Evolutionary conservation across 2,329 filamentous ascomycete species (phyloP).

Genomic region (Exutisphaerella laricina): DNA sequence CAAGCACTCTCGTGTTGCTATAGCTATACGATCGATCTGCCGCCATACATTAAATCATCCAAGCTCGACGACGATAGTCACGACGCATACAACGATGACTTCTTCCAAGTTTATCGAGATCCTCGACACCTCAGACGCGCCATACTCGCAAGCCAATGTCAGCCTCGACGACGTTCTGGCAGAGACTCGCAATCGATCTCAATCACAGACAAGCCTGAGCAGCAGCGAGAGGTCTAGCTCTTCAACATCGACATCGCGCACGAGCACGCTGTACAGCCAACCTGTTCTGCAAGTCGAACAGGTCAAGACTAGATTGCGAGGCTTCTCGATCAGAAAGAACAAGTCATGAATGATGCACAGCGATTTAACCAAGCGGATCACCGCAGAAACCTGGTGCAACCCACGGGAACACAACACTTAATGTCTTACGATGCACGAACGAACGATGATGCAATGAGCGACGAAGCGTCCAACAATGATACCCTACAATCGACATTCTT

Average conservation of each 20-base stretch:
- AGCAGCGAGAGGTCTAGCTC: slow-evolving; percentile 19
- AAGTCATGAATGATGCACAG: slow-evolving; percentile 5
- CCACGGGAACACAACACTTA: not conserved
- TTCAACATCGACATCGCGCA: slow-evolving; percentile 9
- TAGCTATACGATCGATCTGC: slow-evolving; percentile 1
- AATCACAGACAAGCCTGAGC: slow-evolving; percentile 24
- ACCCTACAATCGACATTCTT: not conserved
- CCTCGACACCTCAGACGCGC: slow-evolving; percentile 28
- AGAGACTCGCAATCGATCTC: slow-evolving; percentile 29
- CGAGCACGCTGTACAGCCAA: slow-evolving; percentile 6
- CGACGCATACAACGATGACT: slow-evolving; percentile 20
- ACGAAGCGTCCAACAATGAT: not conserved
- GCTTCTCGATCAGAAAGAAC: slow-evolving; percentile 18
- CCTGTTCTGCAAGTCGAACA: slow-evolving; percentile 7
- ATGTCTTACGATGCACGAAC: not conserved
- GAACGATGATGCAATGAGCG: not conserved
- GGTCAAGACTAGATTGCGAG: slow-evolving; percentile 15
- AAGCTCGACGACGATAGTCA: not conserved
- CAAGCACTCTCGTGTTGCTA: not conserved
- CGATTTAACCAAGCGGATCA: not conserved
- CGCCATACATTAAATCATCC: not conserved
- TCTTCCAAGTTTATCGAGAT: slow-evolving; percentile 35
- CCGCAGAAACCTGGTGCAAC: too few species aligned
- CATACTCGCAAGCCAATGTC: slow-evolving; percentile 32
- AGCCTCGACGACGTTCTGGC: slow-evolving; percentile 33